Percentiles rank a stretch among this genome's conserved stretches.
These are phyloP conservation scores for Salvia rosmarinus DNA, from an alignment of 257 asterid species.

Conservation along the genomic window DNA sequence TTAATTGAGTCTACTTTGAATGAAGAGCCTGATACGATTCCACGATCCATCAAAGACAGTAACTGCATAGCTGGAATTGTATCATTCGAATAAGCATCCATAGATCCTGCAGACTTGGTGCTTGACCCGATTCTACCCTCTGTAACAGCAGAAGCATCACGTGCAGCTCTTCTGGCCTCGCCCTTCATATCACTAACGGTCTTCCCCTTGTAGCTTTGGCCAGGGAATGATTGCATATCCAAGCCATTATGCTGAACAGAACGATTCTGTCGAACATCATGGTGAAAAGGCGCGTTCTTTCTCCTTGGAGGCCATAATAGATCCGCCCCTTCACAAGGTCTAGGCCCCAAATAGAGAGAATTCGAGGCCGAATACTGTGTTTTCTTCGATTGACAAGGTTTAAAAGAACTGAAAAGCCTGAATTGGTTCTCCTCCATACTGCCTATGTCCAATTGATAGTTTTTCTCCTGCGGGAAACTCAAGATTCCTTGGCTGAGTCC, in stretches of 20 bases:
- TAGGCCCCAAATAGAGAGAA: conserved; percentile 41
- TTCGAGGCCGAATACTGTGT: conserved; percentile 40
- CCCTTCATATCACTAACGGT: conserved; percentile 36
- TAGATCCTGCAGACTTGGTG: conserved; percentile 39
- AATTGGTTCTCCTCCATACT: conserved; percentile 35
- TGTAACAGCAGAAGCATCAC: conserved; percentile 21
- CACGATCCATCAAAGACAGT: conserved; percentile 71
- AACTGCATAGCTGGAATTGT: conserved; percentile 84
- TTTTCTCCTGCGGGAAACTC: conserved; percentile 35
- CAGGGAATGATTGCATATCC: conserved; percentile 31
- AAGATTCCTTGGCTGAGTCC: conserved; percentile 26
- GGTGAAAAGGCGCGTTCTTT: conserved; percentile 42
- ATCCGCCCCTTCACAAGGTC: conserved; percentile 36
- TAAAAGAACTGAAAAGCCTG: conserved; percentile 40
- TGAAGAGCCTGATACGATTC: conserved; percentile 44
- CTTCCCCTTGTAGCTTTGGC: conserved; percentile 38
- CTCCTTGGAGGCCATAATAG: conserved; percentile 47
- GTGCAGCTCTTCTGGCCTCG: conserved; percentile 30
- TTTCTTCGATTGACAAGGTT: conserved; percentile 47
- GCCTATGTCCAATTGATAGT: conserved; percentile 29
- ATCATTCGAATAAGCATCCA: conserved; percentile 65
- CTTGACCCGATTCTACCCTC: conserved; percentile 36
- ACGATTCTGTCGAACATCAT: conserved; percentile 34
- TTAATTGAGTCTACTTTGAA: conserved; percentile 41
- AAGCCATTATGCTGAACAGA: conserved; percentile 37